A percentile compares a stretch with the other conserved stretches of the same genome.
phyloP scores from a whole-genome alignment of 1,284 basidiomycete genomes.

The Neolentinus lepideus region DNA sequence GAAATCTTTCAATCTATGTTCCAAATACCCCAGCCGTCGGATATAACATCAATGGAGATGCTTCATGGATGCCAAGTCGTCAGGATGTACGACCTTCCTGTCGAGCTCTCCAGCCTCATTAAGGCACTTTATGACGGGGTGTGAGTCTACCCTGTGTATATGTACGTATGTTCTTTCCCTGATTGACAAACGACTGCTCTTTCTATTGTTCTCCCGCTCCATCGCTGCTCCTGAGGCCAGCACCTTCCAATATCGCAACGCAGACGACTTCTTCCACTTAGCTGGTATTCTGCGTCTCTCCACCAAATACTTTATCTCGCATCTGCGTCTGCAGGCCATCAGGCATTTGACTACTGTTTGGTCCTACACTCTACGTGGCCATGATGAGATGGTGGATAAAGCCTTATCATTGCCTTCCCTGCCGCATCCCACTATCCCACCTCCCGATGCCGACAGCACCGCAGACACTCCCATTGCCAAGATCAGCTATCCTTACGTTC shows the following conservation, averaged over 20 bases:
- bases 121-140: conserved; percentile 50
- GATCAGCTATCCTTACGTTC: conserved; percentile 49
- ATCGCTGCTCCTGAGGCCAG: conserved; percentile 13
- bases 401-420: conserved; percentile 36
- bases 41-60: conserved; percentile 20
- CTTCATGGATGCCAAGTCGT: conserved; percentile 44
- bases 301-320: conserved; percentile 49
- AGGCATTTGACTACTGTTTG: conserved; percentile 42
- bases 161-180: background rate
- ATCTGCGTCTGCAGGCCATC: conserved; percentile 42
- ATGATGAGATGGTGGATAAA: conserved; percentile 47
- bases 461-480: conserved; percentile 16
- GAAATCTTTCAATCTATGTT: conserved; percentile 57
- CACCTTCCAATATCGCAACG: conserved; percentile 29
- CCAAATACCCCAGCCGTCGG: conserved; percentile 36
- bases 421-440: background rate
- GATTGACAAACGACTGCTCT: background rate
- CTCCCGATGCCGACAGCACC: background rate
- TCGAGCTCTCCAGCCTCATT: conserved; percentile 46
- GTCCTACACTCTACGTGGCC: conserved; percentile 44
- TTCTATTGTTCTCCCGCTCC: background rate
- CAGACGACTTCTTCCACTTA: conserved; percentile 46
- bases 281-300: conserved; percentile 47
- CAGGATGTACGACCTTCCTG: conserved; percentile 43
- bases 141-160: conserved; percentile 27